Evolutionary conservation across 148 eudicot genomes (phyloP), one percentile per base, ranked within the genome.

Genomic region (Amaranthus cruentus): DNA sequence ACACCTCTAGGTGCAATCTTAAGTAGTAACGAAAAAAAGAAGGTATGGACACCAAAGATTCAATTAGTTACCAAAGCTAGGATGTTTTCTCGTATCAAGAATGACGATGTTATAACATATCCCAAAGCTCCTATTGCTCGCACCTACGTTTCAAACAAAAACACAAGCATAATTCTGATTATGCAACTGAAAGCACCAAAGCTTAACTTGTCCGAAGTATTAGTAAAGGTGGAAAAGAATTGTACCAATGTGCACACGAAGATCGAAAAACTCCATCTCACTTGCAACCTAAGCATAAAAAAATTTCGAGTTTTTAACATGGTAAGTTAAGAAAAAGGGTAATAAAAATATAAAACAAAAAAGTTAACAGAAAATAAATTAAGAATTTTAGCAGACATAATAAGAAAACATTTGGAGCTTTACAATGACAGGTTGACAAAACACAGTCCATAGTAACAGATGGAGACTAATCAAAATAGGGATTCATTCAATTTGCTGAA

Each of bases 41-140:
- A 47, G 9, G 4, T 55, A 6, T 1, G 2, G 5, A 50, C 48
- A 62, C 4, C 43, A 69, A 62, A 68, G 65, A 69, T 64, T 55
- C 11, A 49, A 69, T 71, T 38, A 46, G 46, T 83, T 88, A 92
- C 98, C 98, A 94, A 77, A 61, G 87, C 90, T 68, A 94, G 96
- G 65, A 94, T 91, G 83, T 94, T 94, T 73, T 94, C 98, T 77
- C 87, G 86, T 65, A 94, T 91, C 79, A 94, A 84, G 84, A 88
- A 94, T 5, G 98, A 94, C 48, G 91, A 84, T 69, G 88, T 79
- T 70, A 91, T 61, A 80, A 91, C 96, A 82, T 88, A 89, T 9
- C 96, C 91, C 38, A 86, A 28, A 62, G 97, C 93, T 62, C 98
- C 97, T 51, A 82, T 47, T 52, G 97, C 96, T 71, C 98, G 79